Base-by-base conservation (phyloP, 164 flowering plant genomes). In the Pachysandra terminalis region DNA sequence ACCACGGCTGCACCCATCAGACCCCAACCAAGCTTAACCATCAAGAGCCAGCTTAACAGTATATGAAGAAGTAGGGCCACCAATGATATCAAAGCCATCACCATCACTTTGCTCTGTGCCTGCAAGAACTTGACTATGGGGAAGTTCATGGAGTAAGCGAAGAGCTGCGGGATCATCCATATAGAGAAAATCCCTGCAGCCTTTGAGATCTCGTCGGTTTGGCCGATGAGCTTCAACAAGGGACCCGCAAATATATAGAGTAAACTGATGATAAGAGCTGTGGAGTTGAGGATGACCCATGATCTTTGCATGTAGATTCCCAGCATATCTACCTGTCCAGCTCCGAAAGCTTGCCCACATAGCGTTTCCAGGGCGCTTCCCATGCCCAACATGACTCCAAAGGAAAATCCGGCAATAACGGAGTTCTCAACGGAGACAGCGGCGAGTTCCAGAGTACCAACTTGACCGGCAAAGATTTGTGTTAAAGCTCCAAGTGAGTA, bases 271-370 rank as follows among this genome's bases (percentile, higher is more conserved):
- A 78, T 0, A 2, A 84, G 1, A 2, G 86, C 79, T 4, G 89
- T 81, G 2, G 75, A 1, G 67, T 62, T 73, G 28, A 90, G 86
- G 19, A 93, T 90, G 23, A 92, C 80, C 97, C 94, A 92, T 19
- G 96, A 88, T 66, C 94, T 71, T 63, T 92, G 97, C 92, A 90
- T 79, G 74, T 92, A 92, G n/a, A 92, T 62, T 13, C 97, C 96
- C 0, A 90, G 75, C 94, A 90, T 87, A 35, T 85, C 87, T 0
- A 79, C 10, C 70, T 85, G 82, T 16, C 90, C 88, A 2, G 96
- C 98, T 15, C 98, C 98, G 45, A 21, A 83, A 5, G 98, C 96
- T 75, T 88, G 94, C 25, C 98, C 98, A 66, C 97, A 92, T 14
- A 88, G 76, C 16, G 98, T 92, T 74, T 90, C 98, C 37, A 92